A percentile compares a stretch with the other conserved stretches of the same genome.
Conservation (phyloP, 106 monocot genomes). For the Platanthera guangdongensis region DNA sequence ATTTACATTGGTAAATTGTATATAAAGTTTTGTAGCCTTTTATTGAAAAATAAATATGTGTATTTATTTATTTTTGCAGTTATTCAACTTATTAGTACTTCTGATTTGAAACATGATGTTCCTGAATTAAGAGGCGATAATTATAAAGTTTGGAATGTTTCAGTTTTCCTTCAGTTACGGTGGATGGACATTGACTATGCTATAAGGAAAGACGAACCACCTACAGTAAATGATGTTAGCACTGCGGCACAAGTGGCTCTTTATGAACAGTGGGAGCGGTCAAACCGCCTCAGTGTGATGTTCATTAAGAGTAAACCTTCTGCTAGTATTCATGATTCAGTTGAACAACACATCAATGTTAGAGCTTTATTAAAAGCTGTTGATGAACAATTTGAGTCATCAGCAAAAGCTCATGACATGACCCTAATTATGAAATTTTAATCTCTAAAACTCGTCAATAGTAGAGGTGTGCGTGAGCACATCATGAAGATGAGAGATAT, state of each 20-base stretch:
- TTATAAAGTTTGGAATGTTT: constrained; percentile 10
- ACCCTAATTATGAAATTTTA: constrained; percentile 13
- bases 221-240: background rate
- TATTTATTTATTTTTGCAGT: background rate
- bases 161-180: constrained; percentile 1
- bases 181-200: constrained; percentile 16
- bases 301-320: background rate
- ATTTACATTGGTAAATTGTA: constrained; percentile 1
- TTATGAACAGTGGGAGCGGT: background rate
- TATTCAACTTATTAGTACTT: background rate
- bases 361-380: background rate
- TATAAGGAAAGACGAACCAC: constrained; percentile 9
- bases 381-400: constrained; percentile 8
- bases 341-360: background rate
- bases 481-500: constrained; percentile 13
- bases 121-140: background rate
- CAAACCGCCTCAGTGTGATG: constrained; percentile 3
- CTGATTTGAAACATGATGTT: constrained; percentile 1
- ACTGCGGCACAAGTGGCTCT: background rate
- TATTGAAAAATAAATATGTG: too few relatives aligned
- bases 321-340: background rate
- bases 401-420: constrained; percentile 6
- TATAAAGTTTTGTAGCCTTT: background rate
- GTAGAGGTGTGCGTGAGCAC: background rate
- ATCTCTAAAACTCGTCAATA: background rate